Evolutionary conservation across 345 rosid genomes (phyloP).

Genomic region (Raphanus sativus): DNA sequence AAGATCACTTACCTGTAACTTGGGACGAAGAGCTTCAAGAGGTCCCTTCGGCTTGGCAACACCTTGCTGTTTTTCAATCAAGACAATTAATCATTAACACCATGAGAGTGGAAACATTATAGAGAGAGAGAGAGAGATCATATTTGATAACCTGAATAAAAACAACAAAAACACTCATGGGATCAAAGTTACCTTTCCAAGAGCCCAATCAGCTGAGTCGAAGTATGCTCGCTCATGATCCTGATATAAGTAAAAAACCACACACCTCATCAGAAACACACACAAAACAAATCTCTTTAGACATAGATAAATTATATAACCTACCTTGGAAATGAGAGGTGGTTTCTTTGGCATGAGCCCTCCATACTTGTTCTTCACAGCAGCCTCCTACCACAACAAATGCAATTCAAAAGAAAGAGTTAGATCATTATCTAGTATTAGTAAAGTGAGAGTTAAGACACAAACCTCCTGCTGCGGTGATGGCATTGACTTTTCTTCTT

Average conservation of each 20-base stretch:
- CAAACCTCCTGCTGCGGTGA: neutral
- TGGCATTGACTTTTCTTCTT: neutral
- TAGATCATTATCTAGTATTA: neutral
- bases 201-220: constrained; percentile 99
- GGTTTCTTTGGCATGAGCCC: constrained; percentile 96
- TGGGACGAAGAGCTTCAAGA: constrained; percentile 98
- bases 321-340: constrained; percentile 96
- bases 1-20: constrained; percentile 71
- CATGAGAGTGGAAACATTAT: constrained; percentile 4
- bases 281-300: neutral
- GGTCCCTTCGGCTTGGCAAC: constrained; percentile 98
- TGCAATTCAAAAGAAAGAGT: neutral
- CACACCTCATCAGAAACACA: constrained; percentile 9
- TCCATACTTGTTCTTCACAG: constrained; percentile 84
- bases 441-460: neutral
- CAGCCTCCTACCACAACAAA: constrained; percentile 56
- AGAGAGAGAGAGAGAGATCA: constrained; percentile 6
- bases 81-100: constrained; percentile 1
- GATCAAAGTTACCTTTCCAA: constrained; percentile 72
- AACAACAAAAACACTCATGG: neutral
- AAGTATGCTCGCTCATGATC: constrained; percentile 97
- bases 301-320: neutral
- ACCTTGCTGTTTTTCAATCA: constrained; percentile 70
- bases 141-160: neutral
- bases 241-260: constrained; percentile 38